Conservation (phyloP, 106 monocot species). For the Dioscorea dumetorum region DNA sequence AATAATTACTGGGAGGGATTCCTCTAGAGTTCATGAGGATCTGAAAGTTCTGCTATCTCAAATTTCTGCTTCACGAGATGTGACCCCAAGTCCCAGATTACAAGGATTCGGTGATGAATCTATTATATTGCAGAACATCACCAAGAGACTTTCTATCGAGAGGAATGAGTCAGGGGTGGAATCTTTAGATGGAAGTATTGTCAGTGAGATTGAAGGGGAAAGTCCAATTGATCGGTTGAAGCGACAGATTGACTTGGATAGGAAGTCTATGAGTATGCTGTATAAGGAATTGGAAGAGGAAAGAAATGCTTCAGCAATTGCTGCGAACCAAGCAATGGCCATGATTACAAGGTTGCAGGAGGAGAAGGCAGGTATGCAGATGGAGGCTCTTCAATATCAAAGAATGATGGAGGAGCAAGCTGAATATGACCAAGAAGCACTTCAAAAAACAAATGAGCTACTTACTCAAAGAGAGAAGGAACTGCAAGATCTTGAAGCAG, state of each 20-base stretch:
- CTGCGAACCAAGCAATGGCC: constrained; percentile 88
- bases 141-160: constrained; percentile 51
- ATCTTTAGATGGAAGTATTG: constrained; percentile 60
- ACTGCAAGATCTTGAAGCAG: constrained; percentile 54
- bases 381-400: constrained; percentile 94
- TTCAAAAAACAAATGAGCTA: constrained; percentile 47
- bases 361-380: constrained; percentile 94
- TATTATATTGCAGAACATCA: constrained; percentile 34
- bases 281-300: constrained; percentile 91
- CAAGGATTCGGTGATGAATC: constrained; percentile 14
- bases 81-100: constrained; percentile 24
- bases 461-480: constrained; percentile 48
- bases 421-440: constrained; percentile 80
- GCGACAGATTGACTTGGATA: constrained; percentile 63
- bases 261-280: constrained; percentile 63
- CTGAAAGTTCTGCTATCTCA: constrained; percentile 33
- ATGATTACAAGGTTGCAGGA: constrained; percentile 96
- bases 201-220: constrained; percentile 81
- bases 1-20: constrained; percentile 45
- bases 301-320: constrained; percentile 82
- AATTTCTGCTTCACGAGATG: constrained; percentile 24
- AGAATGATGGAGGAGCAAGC: constrained; percentile 95
- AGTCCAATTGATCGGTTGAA: constrained; percentile 46
- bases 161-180: constrained; percentile 71
- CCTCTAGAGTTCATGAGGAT: constrained; percentile 53